Conservation (phyloP, 139 green algal genomes). For the Chlorella sp. region DNA sequence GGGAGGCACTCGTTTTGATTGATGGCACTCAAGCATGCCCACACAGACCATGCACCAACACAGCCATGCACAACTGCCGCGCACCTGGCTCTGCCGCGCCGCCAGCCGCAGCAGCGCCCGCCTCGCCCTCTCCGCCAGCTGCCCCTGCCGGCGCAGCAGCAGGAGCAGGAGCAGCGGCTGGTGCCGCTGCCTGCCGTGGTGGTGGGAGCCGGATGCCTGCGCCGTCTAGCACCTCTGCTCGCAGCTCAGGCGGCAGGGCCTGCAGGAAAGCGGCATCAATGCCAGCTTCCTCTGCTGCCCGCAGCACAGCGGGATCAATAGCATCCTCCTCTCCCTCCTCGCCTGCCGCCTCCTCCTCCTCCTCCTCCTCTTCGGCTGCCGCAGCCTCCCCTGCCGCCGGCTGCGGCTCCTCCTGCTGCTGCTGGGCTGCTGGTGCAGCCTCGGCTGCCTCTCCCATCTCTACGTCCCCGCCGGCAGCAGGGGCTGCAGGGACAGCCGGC, state of each 20-base stretch:
- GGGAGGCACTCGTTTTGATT: too few relatives aligned
- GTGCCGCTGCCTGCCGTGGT: conserved; percentile 20
- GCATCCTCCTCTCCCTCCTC: conserved; percentile 1
- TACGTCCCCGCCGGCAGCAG: conserved; percentile 1
- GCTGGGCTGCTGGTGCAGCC: neutral
- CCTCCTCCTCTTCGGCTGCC: neutral
- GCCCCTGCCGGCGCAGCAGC: neutral
- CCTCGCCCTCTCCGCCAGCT: neutral
- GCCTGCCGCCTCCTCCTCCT: neutral
- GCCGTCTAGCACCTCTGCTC: conserved; percentile 23
- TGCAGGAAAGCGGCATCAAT: conserved; percentile 84
- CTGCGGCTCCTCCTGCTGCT: conserved; percentile 25
- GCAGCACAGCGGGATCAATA: conserved; percentile 32
- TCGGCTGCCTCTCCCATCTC: conserved; percentile 7
- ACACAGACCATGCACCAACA: too few relatives aligned
- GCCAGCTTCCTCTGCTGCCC: conserved; percentile 47
- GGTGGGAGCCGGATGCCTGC: conserved; percentile 17
- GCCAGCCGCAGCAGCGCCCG: neutral
- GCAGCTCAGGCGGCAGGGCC: conserved; percentile 76
- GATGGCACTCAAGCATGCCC: too few relatives aligned
- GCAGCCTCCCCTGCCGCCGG: neutral
- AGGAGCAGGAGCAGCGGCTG: neutral
- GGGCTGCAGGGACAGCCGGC: neutral
- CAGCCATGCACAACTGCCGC: neutral
- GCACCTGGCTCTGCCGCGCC: conserved; percentile 5